Evolutionary conservation across 2,329 filamentous ascomycete species (phyloP).

Genomic region (Berkeleyomyces basicola): DNA sequence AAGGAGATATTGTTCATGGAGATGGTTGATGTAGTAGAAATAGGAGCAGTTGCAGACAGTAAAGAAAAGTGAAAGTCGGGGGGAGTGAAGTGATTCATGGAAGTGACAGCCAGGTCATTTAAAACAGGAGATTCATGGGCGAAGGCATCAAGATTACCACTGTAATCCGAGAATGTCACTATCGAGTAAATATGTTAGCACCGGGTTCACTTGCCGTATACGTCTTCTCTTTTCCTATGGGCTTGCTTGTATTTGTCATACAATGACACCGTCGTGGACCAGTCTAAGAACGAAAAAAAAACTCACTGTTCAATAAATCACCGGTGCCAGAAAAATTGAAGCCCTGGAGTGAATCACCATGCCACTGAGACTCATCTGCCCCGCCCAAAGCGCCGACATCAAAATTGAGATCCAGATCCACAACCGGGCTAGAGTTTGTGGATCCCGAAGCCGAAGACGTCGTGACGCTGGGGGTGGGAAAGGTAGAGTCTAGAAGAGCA

Average conservation of each 20-base stretch:
- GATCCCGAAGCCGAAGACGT: neutral
- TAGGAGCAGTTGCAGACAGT: conserved; percentile 3
- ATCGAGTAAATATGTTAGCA: neutral
- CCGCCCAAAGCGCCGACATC: neutral
- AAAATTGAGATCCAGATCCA: conserved; percentile 5
- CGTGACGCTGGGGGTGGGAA: neutral
- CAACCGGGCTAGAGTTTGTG: conserved; percentile 8
- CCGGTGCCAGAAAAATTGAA: neutral
- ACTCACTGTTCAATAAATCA: conserved; percentile 9
- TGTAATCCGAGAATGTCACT: conserved; percentile 6
- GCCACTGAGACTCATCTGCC: conserved; percentile 1
- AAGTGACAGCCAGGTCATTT: neutral
- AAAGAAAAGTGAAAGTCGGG: conserved; percentile 5
- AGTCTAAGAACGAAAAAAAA: neutral
- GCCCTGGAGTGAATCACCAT: neutral
- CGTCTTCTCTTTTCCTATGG: no score
- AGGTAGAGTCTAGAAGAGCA: neutral
- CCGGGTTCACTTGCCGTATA: neutral
- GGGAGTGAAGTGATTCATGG: conserved; percentile 3
- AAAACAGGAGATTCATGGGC: neutral
- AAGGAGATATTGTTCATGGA: conserved; percentile 6
- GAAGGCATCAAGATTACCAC: conserved; percentile 3
- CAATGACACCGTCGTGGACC: neutral
- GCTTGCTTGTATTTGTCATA: neutral
- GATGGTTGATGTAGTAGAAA: neutral